Conservation (phyloP, 225 moss, liverwort and hornwort species). For the Thuidium tamariscinum region DNA sequence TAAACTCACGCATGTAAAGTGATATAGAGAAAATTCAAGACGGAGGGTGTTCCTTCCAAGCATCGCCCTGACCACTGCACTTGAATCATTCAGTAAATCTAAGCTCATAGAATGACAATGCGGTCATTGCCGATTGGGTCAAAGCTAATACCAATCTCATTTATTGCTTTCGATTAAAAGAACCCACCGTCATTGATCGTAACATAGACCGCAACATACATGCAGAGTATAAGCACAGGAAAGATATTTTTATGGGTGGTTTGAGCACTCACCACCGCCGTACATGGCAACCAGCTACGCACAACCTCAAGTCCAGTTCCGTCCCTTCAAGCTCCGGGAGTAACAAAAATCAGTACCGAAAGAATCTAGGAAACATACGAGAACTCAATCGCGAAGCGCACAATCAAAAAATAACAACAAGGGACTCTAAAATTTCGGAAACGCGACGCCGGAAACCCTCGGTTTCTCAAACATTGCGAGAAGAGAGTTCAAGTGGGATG, state of each 20-base stretch:
- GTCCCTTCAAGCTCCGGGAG: not conserved
- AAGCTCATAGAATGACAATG: not conserved
- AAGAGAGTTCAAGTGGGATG: not conserved
- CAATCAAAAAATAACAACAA: not conserved
- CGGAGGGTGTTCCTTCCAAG: not conserved
- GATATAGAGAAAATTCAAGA: not conserved
- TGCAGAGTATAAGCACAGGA: not conserved
- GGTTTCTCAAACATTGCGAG: not conserved
- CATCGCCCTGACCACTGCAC: not conserved
- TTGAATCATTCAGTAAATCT: not conserved
- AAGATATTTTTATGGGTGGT: not conserved
- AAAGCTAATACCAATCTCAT: not conserved
- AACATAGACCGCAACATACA: not conserved
- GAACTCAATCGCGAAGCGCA: not conserved
- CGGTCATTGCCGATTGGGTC: not conserved
- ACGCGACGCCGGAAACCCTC: not conserved
- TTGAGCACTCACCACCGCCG: conserved; percentile 31
- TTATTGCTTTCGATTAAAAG: not conserved
- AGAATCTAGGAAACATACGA: not conserved
- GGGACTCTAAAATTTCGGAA: not conserved
- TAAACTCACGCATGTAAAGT: not conserved
- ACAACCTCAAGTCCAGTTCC: not conserved
- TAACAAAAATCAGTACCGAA: not conserved
- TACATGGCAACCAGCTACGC: conserved; percentile 34
- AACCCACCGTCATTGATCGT: not conserved